Base-by-base conservation (phyloP, 768 basidiomycete genomes). In the Lactarius evosmus region DNA sequence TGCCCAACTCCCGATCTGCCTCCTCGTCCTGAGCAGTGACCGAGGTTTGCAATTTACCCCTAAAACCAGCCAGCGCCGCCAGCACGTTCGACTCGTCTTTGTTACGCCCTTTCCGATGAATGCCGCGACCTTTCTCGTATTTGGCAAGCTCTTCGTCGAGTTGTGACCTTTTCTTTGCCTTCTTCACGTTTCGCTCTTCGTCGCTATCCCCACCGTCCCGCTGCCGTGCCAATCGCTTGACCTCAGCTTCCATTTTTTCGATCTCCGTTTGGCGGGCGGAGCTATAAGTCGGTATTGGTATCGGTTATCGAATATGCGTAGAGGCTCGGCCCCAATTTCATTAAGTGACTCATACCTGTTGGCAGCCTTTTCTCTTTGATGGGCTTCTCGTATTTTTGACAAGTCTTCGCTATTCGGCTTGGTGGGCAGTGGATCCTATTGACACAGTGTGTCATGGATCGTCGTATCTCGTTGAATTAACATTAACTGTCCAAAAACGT, bases 231-330 rank as follows among this genome's bases (percentile, higher is more conserved):
- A 96, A 83, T 66, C 84, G 88, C 29, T 91, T 87, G 60, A 98
- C 89, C 51, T 93, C 90, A 7, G 85, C 85, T 74, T 98, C 93
- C 86, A 98, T 91, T 69, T 83, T 87, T 69, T 86, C 87, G 56
- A 97, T 91, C 72, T 94, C 87, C 7, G 84, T 79, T 70, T 87
- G 83, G 25, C 90, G 88, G 12, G 82, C 75, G 36, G 80, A 79
- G 58, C 89, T 93, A 62, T 41, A 33, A 16, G 9, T n/a, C 36
- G 60, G 40, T 6, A n/a, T 54, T 25, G 60, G 27, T 36, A 33
- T 53, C 52, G 8, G 34, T 63, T 29, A 71, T 56, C 27, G 22
- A 7, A 30, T 16, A 11, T 34, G 29, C 29, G 17, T 33, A 8
- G 8, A 32, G 4, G 30, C 12, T 7, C 14, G n/a, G 1, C 11